Conservation (phyloP, 305 asterid species). For the Fraxinus dipetala region DNA sequence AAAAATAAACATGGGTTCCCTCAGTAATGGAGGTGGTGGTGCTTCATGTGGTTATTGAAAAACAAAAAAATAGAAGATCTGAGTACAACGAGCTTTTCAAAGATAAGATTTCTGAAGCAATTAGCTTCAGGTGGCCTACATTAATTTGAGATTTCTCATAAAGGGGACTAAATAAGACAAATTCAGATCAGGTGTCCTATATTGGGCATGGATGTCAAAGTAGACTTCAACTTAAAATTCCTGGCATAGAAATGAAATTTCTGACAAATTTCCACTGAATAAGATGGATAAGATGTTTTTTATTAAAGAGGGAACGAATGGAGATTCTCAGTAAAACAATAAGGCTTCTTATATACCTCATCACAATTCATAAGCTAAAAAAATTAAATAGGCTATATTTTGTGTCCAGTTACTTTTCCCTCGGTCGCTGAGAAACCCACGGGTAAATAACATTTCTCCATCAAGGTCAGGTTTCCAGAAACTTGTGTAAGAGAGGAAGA, state of each 20-base stretch:
- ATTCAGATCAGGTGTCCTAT: neutral
- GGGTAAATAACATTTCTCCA: conserved; percentile 8
- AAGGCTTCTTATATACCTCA: conserved; percentile 32
- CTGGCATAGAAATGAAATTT: neutral
- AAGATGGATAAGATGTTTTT: neutral
- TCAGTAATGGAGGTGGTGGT: neutral
- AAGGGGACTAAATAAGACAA: neutral
- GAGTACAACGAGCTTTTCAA: neutral
- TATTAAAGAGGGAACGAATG: conserved; percentile 9
- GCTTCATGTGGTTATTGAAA: neutral
- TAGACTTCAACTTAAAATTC: conserved; percentile 14
- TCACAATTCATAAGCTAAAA: conserved; percentile 33
- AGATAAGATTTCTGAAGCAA: neutral
- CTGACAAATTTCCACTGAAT: neutral
- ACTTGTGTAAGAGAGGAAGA: neutral
- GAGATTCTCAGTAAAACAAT: conserved; percentile 19
- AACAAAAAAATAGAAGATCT: neutral
- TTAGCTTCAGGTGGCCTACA: neutral
- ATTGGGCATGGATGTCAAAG: neutral
- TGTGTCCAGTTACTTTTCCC: neutral
- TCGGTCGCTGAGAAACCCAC: conserved; percentile 3
- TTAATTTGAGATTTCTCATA: neutral
- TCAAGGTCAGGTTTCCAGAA: conserved; percentile 9
- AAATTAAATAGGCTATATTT: neutral
- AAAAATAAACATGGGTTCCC: neutral